Base-by-base conservation (phyloP, 768 basidiomycete species). In the Amanita rubescens region DNA sequence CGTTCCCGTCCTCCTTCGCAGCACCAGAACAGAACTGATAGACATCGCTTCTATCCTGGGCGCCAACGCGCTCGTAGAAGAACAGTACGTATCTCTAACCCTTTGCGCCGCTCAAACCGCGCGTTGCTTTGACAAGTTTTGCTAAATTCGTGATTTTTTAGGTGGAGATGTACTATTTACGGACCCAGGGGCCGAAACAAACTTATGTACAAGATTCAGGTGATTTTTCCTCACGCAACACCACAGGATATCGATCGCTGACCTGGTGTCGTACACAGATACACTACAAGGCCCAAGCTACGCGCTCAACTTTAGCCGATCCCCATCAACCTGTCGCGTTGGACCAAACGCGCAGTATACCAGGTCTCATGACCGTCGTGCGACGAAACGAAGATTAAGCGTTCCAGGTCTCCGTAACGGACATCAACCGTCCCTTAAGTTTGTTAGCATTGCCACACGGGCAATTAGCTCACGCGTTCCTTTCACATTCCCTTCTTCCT, bases 281-380 rank as follows among this genome's bases (percentile, higher is more conserved):
- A 49, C 74, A 71, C 22, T 90, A 90, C 59, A 70, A 65, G 17
- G 87, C 84, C 6, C 73, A 68, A 3, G 82, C 84, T 4, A 77
- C 81, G 2, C 77, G 75, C 48, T 80, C 82, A 2, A 61, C 67
- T 7, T 58, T 58, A 2, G 66, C 71, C 2, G 85, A 90, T 64
- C 80, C 85, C 12, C 76, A 75, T 59, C 73, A 71, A 22, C 85
- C 85, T 1, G 78, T 88, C 22, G 79, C 79, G 1, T 63, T 87
- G 44, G 79, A 85, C 54, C 74, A 77, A 55, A 80, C 77, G 46
- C 76, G 70, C 58, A 75, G 77, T 57, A 74, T 90, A 5, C 82
- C 84, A 2, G 88, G 87, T 8, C 74, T 88, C 27, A 90, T 90
- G 88, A 88, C 84, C 35, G 78, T 89, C 62, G 22, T 83, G 47